Percentiles rank a stretch among this genome's conserved stretches.
phyloP scores from a whole-genome alignment of 495 filamentous ascomycete species.

The Echria macrotheca region DNA sequence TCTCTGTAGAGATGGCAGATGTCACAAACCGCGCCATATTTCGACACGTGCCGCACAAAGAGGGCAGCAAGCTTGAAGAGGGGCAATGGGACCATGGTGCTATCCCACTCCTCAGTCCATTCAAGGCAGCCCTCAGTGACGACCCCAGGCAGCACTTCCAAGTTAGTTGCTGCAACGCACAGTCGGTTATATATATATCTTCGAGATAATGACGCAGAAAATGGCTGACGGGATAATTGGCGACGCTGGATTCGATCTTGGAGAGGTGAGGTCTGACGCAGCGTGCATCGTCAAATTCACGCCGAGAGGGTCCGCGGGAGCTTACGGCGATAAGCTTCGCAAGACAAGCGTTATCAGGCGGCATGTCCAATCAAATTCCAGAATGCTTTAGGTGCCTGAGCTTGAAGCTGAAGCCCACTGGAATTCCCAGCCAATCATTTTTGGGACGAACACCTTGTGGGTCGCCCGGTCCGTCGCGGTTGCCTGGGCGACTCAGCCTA shows the following conservation, averaged over 20 bases:
- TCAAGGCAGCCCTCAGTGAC: not conserved
- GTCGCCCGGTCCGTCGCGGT: not conserved
- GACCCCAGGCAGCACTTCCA: not conserved
- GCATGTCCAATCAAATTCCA: not conserved
- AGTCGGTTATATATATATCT: too few relatives aligned
- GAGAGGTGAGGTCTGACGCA: too few relatives aligned
- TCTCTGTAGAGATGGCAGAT: slow-evolving; percentile 8
- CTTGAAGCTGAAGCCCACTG: too few relatives aligned
- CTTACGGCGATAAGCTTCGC: not conserved
- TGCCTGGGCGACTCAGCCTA: slow-evolving; percentile 6
- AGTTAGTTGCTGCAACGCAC: too few relatives aligned
- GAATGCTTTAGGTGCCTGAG: too few relatives aligned
- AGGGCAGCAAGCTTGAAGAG: slow-evolving; percentile 43
- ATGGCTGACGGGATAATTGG: too few relatives aligned
- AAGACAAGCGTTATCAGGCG: not conserved
- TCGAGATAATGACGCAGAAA: too few relatives aligned
- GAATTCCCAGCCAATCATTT: too few relatives aligned
- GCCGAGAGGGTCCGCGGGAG: not conserved
- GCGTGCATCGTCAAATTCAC: not conserved
- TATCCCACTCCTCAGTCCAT: not conserved
- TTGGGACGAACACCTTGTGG: too few relatives aligned
- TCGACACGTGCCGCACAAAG: slow-evolving; percentile 51
- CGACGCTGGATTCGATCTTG: too few relatives aligned
- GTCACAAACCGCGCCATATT: slow-evolving; percentile 50
- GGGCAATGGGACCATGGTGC: slow-evolving; percentile 47